Evolutionary conservation across 345 rosid genomes (phyloP), one percentile per base, ranked within the genome.

Genomic region (Salix koriyanagi): DNA sequence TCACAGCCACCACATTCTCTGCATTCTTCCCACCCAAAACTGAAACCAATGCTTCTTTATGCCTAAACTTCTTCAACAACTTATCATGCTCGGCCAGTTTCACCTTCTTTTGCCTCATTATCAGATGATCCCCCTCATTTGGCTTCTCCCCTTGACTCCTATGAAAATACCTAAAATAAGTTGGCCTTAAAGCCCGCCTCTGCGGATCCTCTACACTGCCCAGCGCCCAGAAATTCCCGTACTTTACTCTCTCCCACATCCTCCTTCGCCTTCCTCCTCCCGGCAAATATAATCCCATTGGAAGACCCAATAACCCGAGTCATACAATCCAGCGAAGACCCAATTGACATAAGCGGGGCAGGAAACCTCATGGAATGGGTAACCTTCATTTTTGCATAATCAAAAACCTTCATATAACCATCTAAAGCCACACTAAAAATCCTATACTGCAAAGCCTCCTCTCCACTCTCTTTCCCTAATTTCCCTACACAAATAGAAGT

Each of bases 361-460:
- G 96, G 98, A 74, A 87, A 92, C 88, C 97, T 89, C 94, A 89
- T 91, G 0, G 99, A 96, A 82, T 89, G 92, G 28, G 96, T 93
- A 32, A 91, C 86, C 79, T 93, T 96, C 82, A 90, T 87, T 67
- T 84, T 88, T 2, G 89, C 86, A 83, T 87, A 93, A 82, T 96
- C 98, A 37, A 96, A 93, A 54, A 89, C 97, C 75, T 96, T 96
- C 98, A 91, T 88, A 71, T 96, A 91, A 30, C 98, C 98, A 69
- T 96, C 99, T 26, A 96, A 83, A 65, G 90, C 94, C 46, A 91
- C 97, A 69, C 98, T 96, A 79, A 91, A 76, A 67, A 96, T 85
- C 69, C 98, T 86, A 80, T 85, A 73, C 81, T 91, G 86, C 80
- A 70, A 67, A 7, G 77, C 72, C 36, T 87, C 91, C 19, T 79